A percentile compares a stretch with the other conserved stretches of the same genome.
Evolutionary conservation across 2,329 filamentous ascomycete species (phyloP).

Genomic region (Eutypella sp.): DNA sequence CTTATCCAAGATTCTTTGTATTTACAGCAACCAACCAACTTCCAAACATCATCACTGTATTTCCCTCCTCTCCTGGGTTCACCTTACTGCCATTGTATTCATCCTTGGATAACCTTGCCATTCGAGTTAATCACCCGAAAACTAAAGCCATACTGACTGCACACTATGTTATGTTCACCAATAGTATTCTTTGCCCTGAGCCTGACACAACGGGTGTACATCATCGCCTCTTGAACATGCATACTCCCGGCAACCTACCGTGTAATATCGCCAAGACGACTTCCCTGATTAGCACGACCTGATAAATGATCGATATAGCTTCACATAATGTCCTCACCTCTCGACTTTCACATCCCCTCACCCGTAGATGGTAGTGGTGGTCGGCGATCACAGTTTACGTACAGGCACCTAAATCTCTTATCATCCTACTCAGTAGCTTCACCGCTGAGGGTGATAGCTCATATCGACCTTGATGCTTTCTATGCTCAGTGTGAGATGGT

Average conservation of each 20-base stretch:
- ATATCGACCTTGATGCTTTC: slow-evolving; percentile 95
- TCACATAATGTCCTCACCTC: slow-evolving; percentile 26
- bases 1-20: too few species aligned
- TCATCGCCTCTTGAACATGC: neutral
- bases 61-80: too few species aligned
- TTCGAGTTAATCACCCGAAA: too few species aligned
- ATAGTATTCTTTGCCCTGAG: too few species aligned
- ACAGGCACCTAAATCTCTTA: slow-evolving; percentile 74
- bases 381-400: slow-evolving; percentile 70
- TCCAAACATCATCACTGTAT: too few species aligned
- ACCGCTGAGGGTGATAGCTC: slow-evolving; percentile 80
- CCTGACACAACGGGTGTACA: too few species aligned
- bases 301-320: too few species aligned
- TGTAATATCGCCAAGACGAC: neutral
- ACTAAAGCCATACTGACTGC: too few species aligned
- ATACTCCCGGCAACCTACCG: neutral
- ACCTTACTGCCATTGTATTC: too few species aligned
- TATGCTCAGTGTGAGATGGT: slow-evolving; percentile 97
- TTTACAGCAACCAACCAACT: too few species aligned
- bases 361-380: slow-evolving; percentile 26
- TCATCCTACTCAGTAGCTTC: slow-evolving; percentile 64
- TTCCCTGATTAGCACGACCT: slow-evolving; percentile 7
- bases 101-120: too few species aligned
- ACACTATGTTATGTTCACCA: too few species aligned
- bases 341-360: slow-evolving; percentile 30